phyloP scores from a whole-genome alignment of 768 basidiomycete species.

The Arthromyces matolae region DNA sequence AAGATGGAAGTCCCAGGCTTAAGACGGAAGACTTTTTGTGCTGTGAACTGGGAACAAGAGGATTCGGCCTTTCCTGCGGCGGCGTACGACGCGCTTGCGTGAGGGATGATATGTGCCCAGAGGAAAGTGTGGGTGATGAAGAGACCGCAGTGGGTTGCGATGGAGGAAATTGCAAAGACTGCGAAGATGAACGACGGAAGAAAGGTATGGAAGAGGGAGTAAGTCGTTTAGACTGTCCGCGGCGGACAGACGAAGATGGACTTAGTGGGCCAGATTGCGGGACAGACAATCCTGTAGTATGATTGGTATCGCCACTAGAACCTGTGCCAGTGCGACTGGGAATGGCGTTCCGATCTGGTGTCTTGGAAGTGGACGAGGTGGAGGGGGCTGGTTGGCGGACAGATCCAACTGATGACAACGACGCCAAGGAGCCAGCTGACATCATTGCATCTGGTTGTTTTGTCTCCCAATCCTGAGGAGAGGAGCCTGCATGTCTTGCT shows the following conservation, averaged over 20 bases:
- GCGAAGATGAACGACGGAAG: slow-evolving; percentile 88
- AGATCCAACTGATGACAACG: slow-evolving; percentile 71
- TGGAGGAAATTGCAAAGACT: slow-evolving; percentile 72
- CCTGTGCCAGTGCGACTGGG: slow-evolving; percentile 71
- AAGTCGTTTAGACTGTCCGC: slow-evolving; percentile 72
- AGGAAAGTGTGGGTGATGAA: slow-evolving; percentile 46
- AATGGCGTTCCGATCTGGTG: slow-evolving; percentile 55
- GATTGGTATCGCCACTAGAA: slow-evolving; percentile 71
- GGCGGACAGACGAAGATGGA: slow-evolving; percentile 65
- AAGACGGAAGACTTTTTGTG: slow-evolving; percentile 83
- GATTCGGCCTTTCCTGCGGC: slow-evolving; percentile 50
- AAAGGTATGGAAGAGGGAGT: slow-evolving; percentile 94
- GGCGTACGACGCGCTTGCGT: slow-evolving; percentile 42
- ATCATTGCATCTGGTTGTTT: slow-evolving; percentile 73
- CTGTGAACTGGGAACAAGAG: slow-evolving; percentile 51
- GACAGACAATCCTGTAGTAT: slow-evolving; percentile 50
- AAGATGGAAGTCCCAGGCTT: slow-evolving; percentile 73
- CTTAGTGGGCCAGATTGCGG: slow-evolving; percentile 63
- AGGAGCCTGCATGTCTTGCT: slow-evolving; percentile 53
- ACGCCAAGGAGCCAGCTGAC: slow-evolving; percentile 73
- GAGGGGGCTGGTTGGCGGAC: slow-evolving; percentile 45
- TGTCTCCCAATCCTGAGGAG: slow-evolving; percentile 58
- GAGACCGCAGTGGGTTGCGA: slow-evolving; percentile 45
- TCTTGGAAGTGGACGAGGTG: slow-evolving; percentile 50
- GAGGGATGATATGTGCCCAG: slow-evolving; percentile 32